Percentiles rank a stretch among this genome's conserved stretches.
Evolutionary conservation across 2,329 filamentous ascomycete genomes (phyloP).

Genomic region (Chalaropsis ovoidea): DNA sequence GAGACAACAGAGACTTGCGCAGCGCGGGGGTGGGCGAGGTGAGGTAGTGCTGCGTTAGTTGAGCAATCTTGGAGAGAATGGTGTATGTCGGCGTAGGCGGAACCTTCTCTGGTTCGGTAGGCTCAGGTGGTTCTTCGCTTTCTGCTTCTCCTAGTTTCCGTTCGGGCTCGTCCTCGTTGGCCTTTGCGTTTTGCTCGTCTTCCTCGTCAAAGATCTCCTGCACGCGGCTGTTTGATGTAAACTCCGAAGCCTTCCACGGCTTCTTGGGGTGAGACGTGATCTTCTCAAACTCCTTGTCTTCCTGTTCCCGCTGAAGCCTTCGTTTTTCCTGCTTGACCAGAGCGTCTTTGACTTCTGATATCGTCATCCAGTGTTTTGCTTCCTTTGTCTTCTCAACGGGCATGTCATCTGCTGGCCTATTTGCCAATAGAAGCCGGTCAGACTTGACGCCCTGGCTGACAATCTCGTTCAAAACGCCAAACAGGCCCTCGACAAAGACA

Average conservation of each 20-base stretch:
- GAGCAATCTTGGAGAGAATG: slow-evolving; percentile 71
- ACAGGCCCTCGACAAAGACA: slow-evolving; percentile 72
- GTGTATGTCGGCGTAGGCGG: slow-evolving; percentile 69
- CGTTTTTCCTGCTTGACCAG: slow-evolving; percentile 47
- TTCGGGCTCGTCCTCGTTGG: slow-evolving; percentile 26
- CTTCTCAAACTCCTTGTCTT: slow-evolving; percentile 33
- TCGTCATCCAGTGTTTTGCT: slow-evolving; percentile 30
- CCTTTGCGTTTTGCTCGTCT: slow-evolving; percentile 28
- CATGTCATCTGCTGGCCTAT: slow-evolving; percentile 30
- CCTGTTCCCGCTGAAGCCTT: slow-evolving; percentile 32
- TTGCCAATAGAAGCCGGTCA: slow-evolving; percentile 40
- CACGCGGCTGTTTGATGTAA: slow-evolving; percentile 22
- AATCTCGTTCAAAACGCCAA: slow-evolving; percentile 69
- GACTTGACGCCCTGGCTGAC: slow-evolving; percentile 68
- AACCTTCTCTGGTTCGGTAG: slow-evolving; percentile 41
- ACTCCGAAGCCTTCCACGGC: slow-evolving; percentile 31
- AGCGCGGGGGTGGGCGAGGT: slow-evolving; percentile 73
- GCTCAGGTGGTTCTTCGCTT: slow-evolving; percentile 31
- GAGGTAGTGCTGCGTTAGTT: slow-evolving; percentile 80
- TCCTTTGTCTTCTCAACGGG: slow-evolving; percentile 38
- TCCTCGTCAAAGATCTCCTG: slow-evolving; percentile 25
- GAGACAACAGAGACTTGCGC: slow-evolving; percentile 64
- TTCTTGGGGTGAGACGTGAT: slow-evolving; percentile 31
- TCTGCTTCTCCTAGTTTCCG: slow-evolving; percentile 30
- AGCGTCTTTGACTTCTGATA: slow-evolving; percentile 44